These are phyloP conservation scores for Inonotus obliquus DNA, from an alignment of 1,284 basidiomycete genomes.

Conservation along the genomic window DNA sequence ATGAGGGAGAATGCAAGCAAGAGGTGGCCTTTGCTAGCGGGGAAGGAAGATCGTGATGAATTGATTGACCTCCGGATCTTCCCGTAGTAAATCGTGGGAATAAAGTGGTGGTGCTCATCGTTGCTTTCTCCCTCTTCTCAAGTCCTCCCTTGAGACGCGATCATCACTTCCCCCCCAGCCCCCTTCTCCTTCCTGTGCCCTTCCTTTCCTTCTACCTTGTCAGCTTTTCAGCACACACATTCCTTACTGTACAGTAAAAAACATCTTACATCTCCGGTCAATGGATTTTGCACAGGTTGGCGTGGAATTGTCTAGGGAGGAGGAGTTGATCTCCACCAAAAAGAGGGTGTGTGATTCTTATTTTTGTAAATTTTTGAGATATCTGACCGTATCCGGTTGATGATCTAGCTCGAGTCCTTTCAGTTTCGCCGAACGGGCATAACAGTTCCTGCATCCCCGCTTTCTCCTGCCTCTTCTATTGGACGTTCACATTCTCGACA, in stretches of 20 bases:
- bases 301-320: constrained; percentile 13
- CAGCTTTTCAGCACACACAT: constrained; percentile 17
- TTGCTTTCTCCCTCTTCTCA: constrained; percentile 1
- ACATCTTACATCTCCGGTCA: background rate
- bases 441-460: constrained; percentile 28
- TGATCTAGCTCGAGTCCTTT: constrained; percentile 57
- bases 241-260: constrained; percentile 12
- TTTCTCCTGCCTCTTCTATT: constrained; percentile 36
- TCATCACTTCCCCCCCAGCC: background rate
- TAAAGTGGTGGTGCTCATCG: background rate
- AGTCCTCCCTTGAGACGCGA: constrained; percentile 9
- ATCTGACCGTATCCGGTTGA: constrained; percentile 13
- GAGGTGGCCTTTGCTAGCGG: too few relatives aligned
- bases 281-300: constrained; percentile 14
- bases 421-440: constrained; percentile 40
- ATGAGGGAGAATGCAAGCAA: background rate
- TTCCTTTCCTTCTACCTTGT: constrained; percentile 10
- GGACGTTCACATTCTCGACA: constrained; percentile 71
- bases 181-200: constrained; percentile 7
- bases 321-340: constrained; percentile 37
- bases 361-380: background rate
- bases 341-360: constrained; percentile 35
- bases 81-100: background rate
- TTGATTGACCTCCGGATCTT: background rate
- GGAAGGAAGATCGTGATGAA: background rate